Percentiles rank a stretch among this genome's conserved stretches.
Evolutionary conservation across 176 grass and related monocot genomes (phyloP).

Genomic region (Neostapfia colusana): DNA sequence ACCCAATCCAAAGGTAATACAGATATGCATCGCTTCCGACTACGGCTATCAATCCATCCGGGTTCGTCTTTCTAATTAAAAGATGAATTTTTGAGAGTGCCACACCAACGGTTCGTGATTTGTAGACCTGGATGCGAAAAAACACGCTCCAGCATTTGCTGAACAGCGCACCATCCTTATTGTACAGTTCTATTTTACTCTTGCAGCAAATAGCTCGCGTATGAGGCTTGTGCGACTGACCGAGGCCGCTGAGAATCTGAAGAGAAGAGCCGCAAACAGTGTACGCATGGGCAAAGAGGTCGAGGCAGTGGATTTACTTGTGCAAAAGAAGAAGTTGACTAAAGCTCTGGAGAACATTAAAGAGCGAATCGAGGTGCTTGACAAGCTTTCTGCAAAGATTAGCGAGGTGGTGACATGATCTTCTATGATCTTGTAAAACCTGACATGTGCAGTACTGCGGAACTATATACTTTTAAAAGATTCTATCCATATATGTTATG

Average conservation of each 20-base stretch:
- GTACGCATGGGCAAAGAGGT: constrained; percentile 65
- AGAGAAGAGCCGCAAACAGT: constrained; percentile 59
- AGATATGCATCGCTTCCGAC: no score
- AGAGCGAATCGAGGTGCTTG: constrained; percentile 70
- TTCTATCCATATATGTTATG: constrained; percentile 1
- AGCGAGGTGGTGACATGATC: constrained; percentile 58
- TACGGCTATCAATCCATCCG: not conserved
- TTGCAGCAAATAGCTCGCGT: constrained; percentile 62
- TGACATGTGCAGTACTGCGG: not conserved
- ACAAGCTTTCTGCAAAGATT: constrained; percentile 81
- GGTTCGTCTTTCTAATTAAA: no score
- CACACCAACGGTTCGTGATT: not conserved
- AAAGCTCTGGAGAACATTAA: constrained; percentile 77
- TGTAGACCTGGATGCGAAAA: not conserved
- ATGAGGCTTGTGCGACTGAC: constrained; percentile 80
- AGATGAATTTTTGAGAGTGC: no score
- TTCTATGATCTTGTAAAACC: not conserved
- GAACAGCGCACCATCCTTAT: constrained; percentile 13
- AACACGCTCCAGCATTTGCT: not conserved
- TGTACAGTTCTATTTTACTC: constrained; percentile 30
- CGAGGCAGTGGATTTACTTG: constrained; percentile 75
- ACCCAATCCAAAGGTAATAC: constrained; percentile 75
- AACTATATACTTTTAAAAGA: not conserved
- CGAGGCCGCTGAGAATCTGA: constrained; percentile 86
- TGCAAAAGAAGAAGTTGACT: constrained; percentile 94